Evolutionary conservation across 2,329 filamentous ascomycete species (phyloP), one percentile per base, ranked within the genome.

Genomic region (Emergomyces orientalis): DNA sequence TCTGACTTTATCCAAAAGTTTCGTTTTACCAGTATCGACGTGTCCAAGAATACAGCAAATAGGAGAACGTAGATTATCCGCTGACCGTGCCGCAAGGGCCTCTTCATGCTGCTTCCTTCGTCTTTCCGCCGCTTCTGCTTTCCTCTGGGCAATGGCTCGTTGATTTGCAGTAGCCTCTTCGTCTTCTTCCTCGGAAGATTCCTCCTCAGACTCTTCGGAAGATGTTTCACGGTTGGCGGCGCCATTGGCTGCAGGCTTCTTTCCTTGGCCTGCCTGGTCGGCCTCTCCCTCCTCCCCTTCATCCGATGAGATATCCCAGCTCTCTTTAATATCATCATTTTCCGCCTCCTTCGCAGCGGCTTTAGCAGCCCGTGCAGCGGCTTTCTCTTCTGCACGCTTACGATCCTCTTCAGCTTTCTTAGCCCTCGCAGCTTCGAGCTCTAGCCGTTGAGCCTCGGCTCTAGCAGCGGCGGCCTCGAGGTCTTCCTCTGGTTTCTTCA

Each of bases 11-110:
- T 99, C 94, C 63, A 99, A 84, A 66, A 99, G 82, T 81, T 97
- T 99, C n/a, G 94, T 99, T 82, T 99, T 99, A 76, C 94, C 94
- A 55, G 95, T 99, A 87, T 99, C 94, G 85, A 99, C 94, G 85
- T 99, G 94, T 72, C 94, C 94, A 67, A 99, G 86, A 84, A 99
- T 99, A 88, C 93, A 97, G 83, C 94, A 97, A 78, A 99, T 99
- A 61, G 94, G 94, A 49, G 94, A 97, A 63, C 94, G 91, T 63
- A 99, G 85, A 77, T 99, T 88, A 75, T 99, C 92, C 77, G 90
- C 91, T 27, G 93, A 97, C 65, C 91, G 86, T 58, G 93, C 92
- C 54, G 91, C 92, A 73, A 97, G 77, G 22, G 94, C 94, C 66
- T 91, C 93, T 76, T 97, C 90, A 74, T 96, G 90, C 63, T 91